Percentiles rank a stretch among this genome's conserved stretches.
phyloP scores from a whole-genome alignment of 495 filamentous ascomycete species.

The Penicillium angulare region DNA sequence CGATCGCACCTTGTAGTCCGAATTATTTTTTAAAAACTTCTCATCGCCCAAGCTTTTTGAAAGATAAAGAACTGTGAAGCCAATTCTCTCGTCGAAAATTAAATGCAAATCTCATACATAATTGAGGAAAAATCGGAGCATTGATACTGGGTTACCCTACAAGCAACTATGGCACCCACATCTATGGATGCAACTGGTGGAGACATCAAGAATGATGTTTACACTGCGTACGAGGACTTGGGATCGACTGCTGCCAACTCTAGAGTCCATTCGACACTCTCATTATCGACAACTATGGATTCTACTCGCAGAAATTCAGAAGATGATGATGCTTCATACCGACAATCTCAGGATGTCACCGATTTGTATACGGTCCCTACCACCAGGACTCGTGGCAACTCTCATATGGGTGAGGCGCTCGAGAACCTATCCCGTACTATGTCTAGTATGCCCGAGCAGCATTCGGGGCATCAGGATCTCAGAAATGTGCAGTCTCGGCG shows the following conservation, averaged over 20 bases:
- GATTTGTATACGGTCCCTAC: constrained; percentile 13
- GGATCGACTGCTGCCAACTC: constrained; percentile 5
- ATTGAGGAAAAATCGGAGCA: not conserved
- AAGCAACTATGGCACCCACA: constrained; percentile 6
- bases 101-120: too few relatives aligned
- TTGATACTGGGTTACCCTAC: not conserved
- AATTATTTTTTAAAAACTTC: too few relatives aligned
- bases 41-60: too few relatives aligned
- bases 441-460: constrained; percentile 1
- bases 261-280: constrained; percentile 1
- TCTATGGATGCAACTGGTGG: not conserved
- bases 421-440: constrained; percentile 13
- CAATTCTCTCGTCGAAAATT: too few relatives aligned
- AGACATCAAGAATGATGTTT: constrained; percentile 2
- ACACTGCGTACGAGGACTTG: constrained; percentile 6
- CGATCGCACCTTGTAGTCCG: too few relatives aligned
- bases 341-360: constrained; percentile 14
- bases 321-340: not conserved
- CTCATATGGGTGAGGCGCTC: constrained; percentile 20
- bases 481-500: constrained; percentile 9
- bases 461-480: constrained; percentile 7
- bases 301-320: constrained; percentile 7
- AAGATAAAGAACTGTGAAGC: too few relatives aligned
- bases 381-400: constrained; percentile 10
- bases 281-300: constrained; percentile 2